Percentiles rank a stretch among this genome's conserved stretches.
Conservation (phyloP, 257 asterid species). For the Marsdenia floribunda region DNA sequence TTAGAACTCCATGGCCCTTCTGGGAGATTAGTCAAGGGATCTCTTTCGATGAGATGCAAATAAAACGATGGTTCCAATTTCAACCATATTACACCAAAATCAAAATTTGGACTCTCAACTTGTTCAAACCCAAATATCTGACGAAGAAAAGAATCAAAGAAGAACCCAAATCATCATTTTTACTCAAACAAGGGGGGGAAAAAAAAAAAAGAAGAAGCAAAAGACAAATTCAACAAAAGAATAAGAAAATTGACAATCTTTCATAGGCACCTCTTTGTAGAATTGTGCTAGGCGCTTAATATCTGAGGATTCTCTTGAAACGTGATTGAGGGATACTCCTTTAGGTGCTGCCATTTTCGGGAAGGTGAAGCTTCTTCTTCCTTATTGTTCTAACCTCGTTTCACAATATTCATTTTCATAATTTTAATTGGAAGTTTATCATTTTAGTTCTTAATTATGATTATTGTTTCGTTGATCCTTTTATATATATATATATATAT, state of each 20-base stretch:
- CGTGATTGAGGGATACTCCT: conserved; percentile 74
- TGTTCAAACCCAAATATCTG: conserved; percentile 79
- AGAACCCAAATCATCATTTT: conserved; percentile 6
- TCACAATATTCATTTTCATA: no score
- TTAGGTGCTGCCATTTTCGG: conserved; percentile 47
- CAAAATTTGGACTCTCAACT: conserved; percentile 65
- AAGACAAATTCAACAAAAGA: not conserved
- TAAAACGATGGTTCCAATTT: conserved; percentile 55
- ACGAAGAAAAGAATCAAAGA: not conserved
- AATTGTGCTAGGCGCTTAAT: conserved; percentile 69
- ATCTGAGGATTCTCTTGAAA: conserved; percentile 72
- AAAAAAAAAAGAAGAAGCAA: no score
- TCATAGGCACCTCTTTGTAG: conserved; percentile 55
- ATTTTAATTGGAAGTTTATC: no score
- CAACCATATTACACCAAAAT: conserved; percentile 73
- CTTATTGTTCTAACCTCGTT: no score
- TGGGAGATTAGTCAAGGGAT: conserved; percentile 55
- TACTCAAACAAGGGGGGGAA: not conserved
- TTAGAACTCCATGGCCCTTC: conserved; percentile 59
- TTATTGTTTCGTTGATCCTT: no score
- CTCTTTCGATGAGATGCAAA: conserved; percentile 85
- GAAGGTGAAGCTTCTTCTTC: not conserved
- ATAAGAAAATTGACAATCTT: not conserved
- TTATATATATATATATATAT: no score
- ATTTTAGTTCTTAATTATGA: no score